Base-by-base conservation (phyloP, 495 filamentous ascomycete genomes). In the Penicillium riverlandense region DNA sequence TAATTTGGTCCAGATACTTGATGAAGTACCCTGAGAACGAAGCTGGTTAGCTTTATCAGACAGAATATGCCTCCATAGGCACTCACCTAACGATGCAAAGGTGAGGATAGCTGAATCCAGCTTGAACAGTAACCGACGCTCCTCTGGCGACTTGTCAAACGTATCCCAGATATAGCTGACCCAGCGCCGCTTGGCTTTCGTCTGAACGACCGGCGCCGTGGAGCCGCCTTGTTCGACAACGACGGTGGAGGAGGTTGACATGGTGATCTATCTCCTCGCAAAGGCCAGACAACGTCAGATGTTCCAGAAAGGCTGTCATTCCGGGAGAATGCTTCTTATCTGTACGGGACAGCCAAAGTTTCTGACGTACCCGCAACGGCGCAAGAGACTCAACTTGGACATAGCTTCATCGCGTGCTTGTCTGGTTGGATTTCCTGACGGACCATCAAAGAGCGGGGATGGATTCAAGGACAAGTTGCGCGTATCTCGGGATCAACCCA, bases 71-170 rank as follows among this genome's bases (percentile, higher is more conserved):
- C 15, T 16, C 36, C 40, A 36, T 12, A 9, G 0, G 2, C 12
- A 31, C 56, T 35, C 39, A 70, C 64, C 76, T 9, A 78, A 38
- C 7, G 69, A 76, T 8, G 72, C 72, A 43, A 79, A 79, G 0
- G 73, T 74, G 13, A 83, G 49, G 38, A 83, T 63, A 0, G 69
- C 71, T 6, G 71, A 57, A 43, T 83, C 79, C 13, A 82, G 53
- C 53, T 84, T 84, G 47, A 78, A 75, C 9, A 84, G 48, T 43
- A 84, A 72, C 11, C 71, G 64, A 10, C 77, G 70, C 51, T 84
- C 79, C 39, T 78, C 73, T 0, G 76, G 72, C 1, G 77, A 71
- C 50, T 80, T 80, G 46, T 82, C 78, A 29, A 80, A 69, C 4
- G 72, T 79, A 49, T 82, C 77, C 79, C 79, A 82, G 38, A 82